Base-by-base conservation (phyloP, 192 early-diverging fungal species). In the Entomortierella parvispora region DNA sequence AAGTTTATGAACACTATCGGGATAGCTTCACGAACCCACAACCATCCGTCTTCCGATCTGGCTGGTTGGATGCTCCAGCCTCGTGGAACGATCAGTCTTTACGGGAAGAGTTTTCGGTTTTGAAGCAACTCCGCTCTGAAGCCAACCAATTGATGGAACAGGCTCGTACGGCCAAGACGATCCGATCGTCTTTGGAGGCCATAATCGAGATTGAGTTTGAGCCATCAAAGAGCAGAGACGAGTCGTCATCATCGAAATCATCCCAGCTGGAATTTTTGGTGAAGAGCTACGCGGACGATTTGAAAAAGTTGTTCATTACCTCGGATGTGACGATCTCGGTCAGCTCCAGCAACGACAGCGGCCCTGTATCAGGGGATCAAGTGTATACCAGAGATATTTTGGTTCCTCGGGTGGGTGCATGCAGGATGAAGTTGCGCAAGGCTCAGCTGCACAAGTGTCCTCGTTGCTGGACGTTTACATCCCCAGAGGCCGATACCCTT, bases 391-490 rank as follows among this genome's bases (percentile, higher is more conserved):
- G 40, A 22, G 58, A 61, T 0, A 44, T 65, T 20, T 26, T 37
- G 11, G 17, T 65, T 6, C n/a, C 60, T 15, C 44, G 60, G 23
- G 42, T 26, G 22, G 69, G 68, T 18, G 45, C 32, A 11, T 75
- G 69, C 49, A 81, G 70, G 11, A 76, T 91, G 52, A 68, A 81
- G 3, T 83, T 85, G 14, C 76, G 74, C 8, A 81, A 68, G 29
- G 84, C 90, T 12, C 49, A 47, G 11, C 28, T 76, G 52, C 82
- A 88, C 69, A 94, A 94, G 46, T 94, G 93, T 55, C 91, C 91
- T 28, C 86, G 93, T 32, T 94, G 93, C 81, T 91, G 93, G 90
- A 88, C 86, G 62, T 90, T 85, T 48, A 80, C 82, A 60, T 80
- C 90, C 4, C 44, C 42, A 0, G 54, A 68, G 6, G 77, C 70